Percentiles rank a stretch among this genome's conserved stretches.
phyloP scores from a whole-genome alignment of 768 basidiomycete genomes.

The Auricularia cornea region DNA sequence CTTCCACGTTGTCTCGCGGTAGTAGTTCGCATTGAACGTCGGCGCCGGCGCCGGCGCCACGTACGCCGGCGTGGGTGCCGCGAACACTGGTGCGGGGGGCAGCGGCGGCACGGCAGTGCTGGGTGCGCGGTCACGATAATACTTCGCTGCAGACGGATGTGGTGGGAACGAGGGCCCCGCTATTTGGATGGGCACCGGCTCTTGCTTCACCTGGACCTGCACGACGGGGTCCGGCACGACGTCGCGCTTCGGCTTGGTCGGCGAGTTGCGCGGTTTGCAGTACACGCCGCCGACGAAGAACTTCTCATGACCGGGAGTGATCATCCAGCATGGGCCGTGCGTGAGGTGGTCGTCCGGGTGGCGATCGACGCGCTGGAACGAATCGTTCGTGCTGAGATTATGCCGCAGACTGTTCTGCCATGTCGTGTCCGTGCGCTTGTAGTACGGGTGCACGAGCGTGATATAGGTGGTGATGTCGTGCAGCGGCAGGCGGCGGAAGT shows the following conservation, averaged over 20 bases:
- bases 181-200: not conserved
- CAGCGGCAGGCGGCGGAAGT: conserved; percentile 75
- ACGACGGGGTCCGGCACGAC: not conserved
- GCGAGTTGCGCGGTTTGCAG: not conserved
- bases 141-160: no score
- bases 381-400: conserved; percentile 84
- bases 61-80: not conserved
- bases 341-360: not conserved
- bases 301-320: not conserved
- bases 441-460: conserved; percentile 86
- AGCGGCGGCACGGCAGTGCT: not conserved
- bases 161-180: not conserved
- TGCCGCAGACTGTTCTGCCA: conserved; percentile 99
- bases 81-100: not conserved
- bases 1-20: not conserved
- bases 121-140: not conserved
- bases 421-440: conserved; percentile 84
- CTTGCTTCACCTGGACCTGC: not conserved
- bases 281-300: not conserved
- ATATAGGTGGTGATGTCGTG: conserved; percentile 98
- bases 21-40: not conserved
- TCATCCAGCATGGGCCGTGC: not conserved
- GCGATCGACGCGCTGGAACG: conserved; percentile 35
- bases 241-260: not conserved
- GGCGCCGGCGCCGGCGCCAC: no score